These are phyloP conservation scores for Pseudogymnoascus sp. DNA, from an alignment of 2,329 filamentous ascomycete species.

Conservation along the genomic window DNA sequence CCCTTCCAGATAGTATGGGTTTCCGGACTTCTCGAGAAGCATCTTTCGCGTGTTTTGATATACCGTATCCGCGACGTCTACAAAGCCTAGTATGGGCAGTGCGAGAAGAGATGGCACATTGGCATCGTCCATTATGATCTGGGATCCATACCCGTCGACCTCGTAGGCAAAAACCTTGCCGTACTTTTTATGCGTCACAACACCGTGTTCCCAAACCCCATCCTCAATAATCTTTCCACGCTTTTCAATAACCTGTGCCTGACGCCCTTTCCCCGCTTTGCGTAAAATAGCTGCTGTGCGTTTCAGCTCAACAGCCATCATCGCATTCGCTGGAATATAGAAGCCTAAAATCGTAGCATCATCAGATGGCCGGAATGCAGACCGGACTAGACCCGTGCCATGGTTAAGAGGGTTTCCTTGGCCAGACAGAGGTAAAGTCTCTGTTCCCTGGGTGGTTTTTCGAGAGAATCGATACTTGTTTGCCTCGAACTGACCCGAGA, in stretches of 20 bases:
- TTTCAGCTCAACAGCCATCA: conserved; percentile 85
- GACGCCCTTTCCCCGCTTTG: conserved; percentile 42
- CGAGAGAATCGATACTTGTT: conserved; percentile 88
- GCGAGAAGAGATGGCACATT: conserved; percentile 77
- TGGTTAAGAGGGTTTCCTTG: conserved; percentile 84
- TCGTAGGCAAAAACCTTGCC: conserved; percentile 80
- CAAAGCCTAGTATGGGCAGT: conserved; percentile 70
- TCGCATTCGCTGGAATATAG: conserved; percentile 91
- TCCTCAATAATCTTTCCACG: conserved; percentile 57
- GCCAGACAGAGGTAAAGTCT: conserved; percentile 75
- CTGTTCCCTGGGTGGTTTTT: conserved; percentile 70
- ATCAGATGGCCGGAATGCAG: conserved; percentile 89
- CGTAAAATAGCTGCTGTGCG: conserved; percentile 63
- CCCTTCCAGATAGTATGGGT: conserved; percentile 82
- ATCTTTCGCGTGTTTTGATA: conserved; percentile 85
- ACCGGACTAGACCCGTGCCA: conserved; percentile 78
- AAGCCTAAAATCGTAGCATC: conserved; percentile 91
- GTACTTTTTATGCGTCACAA: conserved; percentile 65
- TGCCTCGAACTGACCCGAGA: conserved; percentile 51
- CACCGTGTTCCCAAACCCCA: conserved; percentile 77
- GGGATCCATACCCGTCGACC: conserved; percentile 76
- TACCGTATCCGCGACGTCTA: conserved; percentile 51
- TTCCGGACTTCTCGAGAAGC: conserved; percentile 37
- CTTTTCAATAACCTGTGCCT: conserved; percentile 47
- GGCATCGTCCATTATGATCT: conserved; percentile 81